Percentiles rank a stretch among this genome's conserved stretches.
Evolutionary conservation across 2,329 filamentous ascomycete species (phyloP).

Genomic region (Aureobasidium pullulans): DNA sequence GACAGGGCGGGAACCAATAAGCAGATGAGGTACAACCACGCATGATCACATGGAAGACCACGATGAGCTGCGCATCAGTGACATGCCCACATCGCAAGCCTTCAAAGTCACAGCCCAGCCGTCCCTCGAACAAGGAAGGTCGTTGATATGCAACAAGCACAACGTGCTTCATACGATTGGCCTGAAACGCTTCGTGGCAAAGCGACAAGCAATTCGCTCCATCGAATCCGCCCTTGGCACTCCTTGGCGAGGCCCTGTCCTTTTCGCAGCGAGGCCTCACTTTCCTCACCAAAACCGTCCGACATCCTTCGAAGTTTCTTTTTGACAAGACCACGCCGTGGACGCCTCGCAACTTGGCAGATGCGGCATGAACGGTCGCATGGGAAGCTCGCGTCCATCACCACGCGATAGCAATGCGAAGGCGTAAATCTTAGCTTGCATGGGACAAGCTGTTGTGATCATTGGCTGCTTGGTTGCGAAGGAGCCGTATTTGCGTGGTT

Average conservation of each 20-base stretch:
- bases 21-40: neutral
- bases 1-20: neutral
- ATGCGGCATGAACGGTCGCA: neutral
- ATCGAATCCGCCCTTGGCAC: neutral
- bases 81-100: neutral
- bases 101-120: neutral
- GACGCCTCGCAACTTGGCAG: slow-evolving; percentile 10
- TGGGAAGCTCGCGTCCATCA: neutral
- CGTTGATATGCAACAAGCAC: neutral
- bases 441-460: neutral
- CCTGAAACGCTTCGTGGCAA: neutral
- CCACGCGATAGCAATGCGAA: neutral
- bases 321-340: neutral
- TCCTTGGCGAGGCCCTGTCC: neutral
- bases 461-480: neutral
- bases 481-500: neutral
- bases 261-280: neutral
- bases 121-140: neutral
- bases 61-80: neutral
- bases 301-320: neutral
- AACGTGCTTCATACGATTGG: slow-evolving; percentile 10
- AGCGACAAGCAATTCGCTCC: neutral
- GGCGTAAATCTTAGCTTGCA: neutral
- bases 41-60: neutral
- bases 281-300: neutral